Evolutionary conservation across 371 early-diverging fungal species (phyloP), one percentile per base, ranked within the genome.

Genomic region (Lichtheimia ornata): DNA sequence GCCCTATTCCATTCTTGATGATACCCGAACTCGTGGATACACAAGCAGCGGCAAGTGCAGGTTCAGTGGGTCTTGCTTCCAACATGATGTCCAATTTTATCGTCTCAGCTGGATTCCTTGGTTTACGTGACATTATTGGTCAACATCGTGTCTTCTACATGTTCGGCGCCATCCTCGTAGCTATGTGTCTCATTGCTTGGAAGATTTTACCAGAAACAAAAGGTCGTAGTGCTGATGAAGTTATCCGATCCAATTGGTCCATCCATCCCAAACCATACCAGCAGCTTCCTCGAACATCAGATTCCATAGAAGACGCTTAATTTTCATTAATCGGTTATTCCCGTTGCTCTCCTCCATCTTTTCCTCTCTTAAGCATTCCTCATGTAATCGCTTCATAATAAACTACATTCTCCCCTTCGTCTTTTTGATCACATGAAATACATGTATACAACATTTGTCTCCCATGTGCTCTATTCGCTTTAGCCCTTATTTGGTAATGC

Each of bases 1-100:
- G 96, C 0, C 89, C 92, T 0, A 89, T 95, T 61, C 94, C 96
- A 3, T 95, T 93, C 72, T 59, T 95, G 61, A 85, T 96, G 64
- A 87, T 87, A 15, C 87, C 91, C 1, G 96, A 95, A 72, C 66
- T 94, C 15, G 92, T 94, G 45, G 91, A 91, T 30, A 85, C 89
- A 9, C 70, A 74, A 0, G 88, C 88, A 0, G 86, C 85, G 0
- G 79, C 86, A 2, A 86, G 90, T 11, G 93, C 92, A 1, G 84
- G 86, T 0, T 84, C 91, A 2, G 76, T 89, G 57, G 88, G 88
- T 0, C 62, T 93, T 35, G 79, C 88, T 0, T 70, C 83, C 27
- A 94, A 93, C 72, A 92, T 91, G 91, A 72, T 79, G 12, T 73
- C 84, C 43, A 91, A 88, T 57, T 93, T 93, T 69, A 61, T 86